phyloP scores from a whole-genome alignment of 148 eudicot species.

The Agrostemma githago region DNA sequence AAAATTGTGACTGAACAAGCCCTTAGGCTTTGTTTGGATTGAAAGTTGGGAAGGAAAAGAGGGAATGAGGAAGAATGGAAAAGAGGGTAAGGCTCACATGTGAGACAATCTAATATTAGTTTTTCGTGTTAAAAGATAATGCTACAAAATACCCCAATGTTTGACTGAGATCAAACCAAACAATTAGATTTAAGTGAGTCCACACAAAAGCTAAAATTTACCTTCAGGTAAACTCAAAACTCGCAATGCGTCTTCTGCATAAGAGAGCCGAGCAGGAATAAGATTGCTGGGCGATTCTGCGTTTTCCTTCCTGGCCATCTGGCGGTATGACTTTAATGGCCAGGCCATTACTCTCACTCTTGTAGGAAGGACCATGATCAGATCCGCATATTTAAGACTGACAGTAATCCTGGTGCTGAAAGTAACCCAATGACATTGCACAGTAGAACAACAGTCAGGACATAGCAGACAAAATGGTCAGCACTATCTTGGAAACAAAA shows the following conservation, averaged over 20 bases:
- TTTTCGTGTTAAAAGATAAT: neutral
- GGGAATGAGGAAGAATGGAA: too few species aligned
- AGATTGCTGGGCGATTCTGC: conserved; percentile 40
- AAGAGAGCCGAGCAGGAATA: conserved; percentile 62
- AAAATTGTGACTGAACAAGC: too few species aligned
- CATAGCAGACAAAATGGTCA: conserved; percentile 1
- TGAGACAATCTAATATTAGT: neutral
- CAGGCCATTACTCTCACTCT: conserved; percentile 79
- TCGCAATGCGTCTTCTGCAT: conserved; percentile 84
- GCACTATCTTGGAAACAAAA: neutral
- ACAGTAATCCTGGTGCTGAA: conserved; percentile 71
- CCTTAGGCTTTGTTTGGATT: neutral
- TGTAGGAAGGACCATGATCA: conserved; percentile 76
- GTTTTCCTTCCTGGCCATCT: conserved; percentile 34
- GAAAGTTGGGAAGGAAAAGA: too few species aligned
- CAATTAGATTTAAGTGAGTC: neutral
- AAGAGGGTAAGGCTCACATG: neutral
- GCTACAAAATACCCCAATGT: neutral
- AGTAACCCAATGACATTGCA: conserved; percentile 8
- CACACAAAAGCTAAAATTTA: conserved; percentile 15
- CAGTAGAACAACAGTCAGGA: conserved; percentile 5
- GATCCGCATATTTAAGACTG: conserved; percentile 76
- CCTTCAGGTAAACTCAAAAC: conserved; percentile 89
- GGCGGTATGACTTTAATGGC: conserved; percentile 53
- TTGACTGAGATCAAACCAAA: conserved; percentile 6